phyloP scores from a whole-genome alignment of 108 stramenopile genomes.

The Thalassiosira profunda region DNA sequence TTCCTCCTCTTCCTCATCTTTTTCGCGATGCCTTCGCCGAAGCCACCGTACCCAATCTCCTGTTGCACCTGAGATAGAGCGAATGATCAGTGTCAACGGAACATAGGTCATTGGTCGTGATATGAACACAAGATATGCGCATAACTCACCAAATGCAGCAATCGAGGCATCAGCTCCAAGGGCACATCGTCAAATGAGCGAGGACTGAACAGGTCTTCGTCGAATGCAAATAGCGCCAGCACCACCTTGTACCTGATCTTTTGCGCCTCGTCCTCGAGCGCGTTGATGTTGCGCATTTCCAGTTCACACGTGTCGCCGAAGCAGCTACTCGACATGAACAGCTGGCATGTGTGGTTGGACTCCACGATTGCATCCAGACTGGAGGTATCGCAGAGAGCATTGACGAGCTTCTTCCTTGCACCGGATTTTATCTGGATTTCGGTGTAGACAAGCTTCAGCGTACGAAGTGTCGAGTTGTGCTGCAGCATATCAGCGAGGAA shows the following conservation, averaged over 20 bases:
- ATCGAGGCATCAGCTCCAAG: conserved; percentile 3
- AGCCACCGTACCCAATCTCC: background rate
- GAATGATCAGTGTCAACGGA: no score
- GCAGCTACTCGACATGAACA: background rate
- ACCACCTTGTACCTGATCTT: background rate
- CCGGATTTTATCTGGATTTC: background rate
- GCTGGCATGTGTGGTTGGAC: background rate
- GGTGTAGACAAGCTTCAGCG: background rate
- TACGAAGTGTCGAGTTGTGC: conserved; percentile 14
- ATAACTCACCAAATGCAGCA: background rate
- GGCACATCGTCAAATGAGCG: background rate
- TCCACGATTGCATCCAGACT: background rate
- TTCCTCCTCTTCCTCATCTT: background rate
- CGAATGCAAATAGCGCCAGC: background rate
- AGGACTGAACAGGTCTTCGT: background rate
- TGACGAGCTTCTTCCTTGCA: background rate
- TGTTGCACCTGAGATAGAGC: no score
- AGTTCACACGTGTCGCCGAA: background rate
- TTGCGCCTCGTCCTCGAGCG: background rate
- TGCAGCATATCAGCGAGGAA: conserved; percentile 9
- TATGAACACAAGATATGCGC: no score
- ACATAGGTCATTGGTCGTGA: no score
- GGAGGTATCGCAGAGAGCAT: background rate
- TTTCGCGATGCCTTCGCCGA: background rate
- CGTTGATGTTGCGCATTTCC: background rate